Evolutionary conservation across 768 basidiomycete genomes (phyloP), one percentile per base, ranked within the genome.

Genomic region (Calocybe indica): DNA sequence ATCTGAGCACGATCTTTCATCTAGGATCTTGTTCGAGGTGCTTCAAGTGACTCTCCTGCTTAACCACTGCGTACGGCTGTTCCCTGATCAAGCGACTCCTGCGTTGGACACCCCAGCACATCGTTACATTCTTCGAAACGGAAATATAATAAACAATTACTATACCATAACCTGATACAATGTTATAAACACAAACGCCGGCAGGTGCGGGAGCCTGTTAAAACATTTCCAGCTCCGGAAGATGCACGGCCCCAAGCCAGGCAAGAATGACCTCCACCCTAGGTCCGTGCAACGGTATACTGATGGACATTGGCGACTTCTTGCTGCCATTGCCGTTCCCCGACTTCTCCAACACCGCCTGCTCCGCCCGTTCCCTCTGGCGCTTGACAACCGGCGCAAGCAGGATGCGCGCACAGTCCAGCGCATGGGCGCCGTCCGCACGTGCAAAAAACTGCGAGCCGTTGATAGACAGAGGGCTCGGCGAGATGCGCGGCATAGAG

Each of bases 231-330:
- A 92, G 61, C 57, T 88, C 87, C 3, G 79, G 81, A 33, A 92
- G 63, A 69, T 88, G 83, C 47, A 90, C 85, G 12, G 87, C 88
- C 22, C 75, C 89, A 46, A 92, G 68, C 88, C 88, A 92, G 37
- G 90, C 90, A 47, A 92, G 73, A 47, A 91, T 73, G 47, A 92
- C 74, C 65, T 92, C 90, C 40, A 92, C 90, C 5, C 88, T 76
- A 33, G 91, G 89, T 0, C 90, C 90, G 63, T 91, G 88, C 52
- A 92, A 66, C 7, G 88, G 87, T 48, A 92, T 88, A 58, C 82
- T 88, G 62, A 91, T 86, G 43, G 81, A 75, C 52, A 79, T 55
- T 34, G 78, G 68, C 62, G 80, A 85, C 69, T 81, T 80, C 67
- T 74, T 77, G 43, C 54, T 60, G 38, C 67, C 72, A 22, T 65